Evolutionary conservation across 164 flowering plant species (phyloP).

Genomic region (Berberis thunbergii): DNA sequence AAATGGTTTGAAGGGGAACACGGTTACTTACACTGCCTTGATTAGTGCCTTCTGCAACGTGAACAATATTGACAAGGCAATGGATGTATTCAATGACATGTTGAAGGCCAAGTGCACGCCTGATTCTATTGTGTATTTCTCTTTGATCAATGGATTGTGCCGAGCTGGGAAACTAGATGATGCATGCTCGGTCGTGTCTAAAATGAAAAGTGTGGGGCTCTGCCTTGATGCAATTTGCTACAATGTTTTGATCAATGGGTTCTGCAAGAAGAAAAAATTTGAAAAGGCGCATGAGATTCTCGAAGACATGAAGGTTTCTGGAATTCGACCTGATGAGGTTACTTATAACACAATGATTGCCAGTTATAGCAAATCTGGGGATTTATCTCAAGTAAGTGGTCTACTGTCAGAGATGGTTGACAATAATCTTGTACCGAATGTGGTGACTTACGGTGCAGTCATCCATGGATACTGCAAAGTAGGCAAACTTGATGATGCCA

Average conservation of each 20-base stretch:
- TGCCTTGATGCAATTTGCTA: conserved; percentile 42
- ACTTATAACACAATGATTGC: conserved; percentile 75
- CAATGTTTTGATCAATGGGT: conserved; percentile 56
- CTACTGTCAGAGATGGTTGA: not conserved
- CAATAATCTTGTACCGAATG: not conserved
- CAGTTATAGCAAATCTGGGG: conserved; percentile 40
- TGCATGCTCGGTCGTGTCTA: conserved; percentile 33
- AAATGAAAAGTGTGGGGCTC: conserved; percentile 59
- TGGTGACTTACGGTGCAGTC: not conserved
- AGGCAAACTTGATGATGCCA: not conserved
- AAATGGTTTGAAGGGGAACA: conserved; percentile 51
- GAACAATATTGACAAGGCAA: conserved; percentile 53
- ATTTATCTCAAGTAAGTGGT: not conserved
- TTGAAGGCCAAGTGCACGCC: conserved; percentile 23
- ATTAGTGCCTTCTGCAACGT: conserved; percentile 55
- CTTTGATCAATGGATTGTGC: conserved; percentile 58
- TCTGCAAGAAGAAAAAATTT: conserved; percentile 51
- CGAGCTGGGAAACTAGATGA: conserved; percentile 59
- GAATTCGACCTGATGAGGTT: conserved; percentile 41
- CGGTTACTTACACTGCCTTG: conserved; percentile 45
- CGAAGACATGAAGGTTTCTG: conserved; percentile 50
- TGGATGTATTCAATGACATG: conserved; percentile 60
- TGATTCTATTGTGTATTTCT: conserved; percentile 56
- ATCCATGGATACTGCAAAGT: not conserved
- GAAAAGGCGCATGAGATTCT: conserved; percentile 51